phyloP scores from a whole-genome alignment of 2,329 filamentous ascomycete species.

The Aspergillus sp. region DNA sequence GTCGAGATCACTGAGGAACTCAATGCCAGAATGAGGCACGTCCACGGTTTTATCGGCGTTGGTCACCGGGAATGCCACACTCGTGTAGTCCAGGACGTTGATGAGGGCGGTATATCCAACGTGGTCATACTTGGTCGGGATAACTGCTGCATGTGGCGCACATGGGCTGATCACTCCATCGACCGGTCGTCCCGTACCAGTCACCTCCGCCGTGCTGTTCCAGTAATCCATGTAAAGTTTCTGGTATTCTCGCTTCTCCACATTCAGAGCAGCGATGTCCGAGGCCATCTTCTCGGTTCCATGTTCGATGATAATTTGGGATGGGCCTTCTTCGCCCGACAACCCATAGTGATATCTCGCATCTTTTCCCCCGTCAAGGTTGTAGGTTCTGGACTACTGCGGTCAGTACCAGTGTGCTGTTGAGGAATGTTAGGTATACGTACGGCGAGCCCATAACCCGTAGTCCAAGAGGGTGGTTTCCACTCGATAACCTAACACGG shows the following conservation, averaged over 20 bases:
- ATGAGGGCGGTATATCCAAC: slow-evolving; percentile 48
- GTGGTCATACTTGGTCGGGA: slow-evolving; percentile 45
- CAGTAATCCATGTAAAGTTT: slow-evolving; percentile 64
- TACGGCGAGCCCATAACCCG: slow-evolving; percentile 41
- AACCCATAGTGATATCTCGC: slow-evolving; percentile 51
- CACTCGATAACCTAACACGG: slow-evolving; percentile 53
- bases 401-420: slow-evolving; percentile 11
- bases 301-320: slow-evolving; percentile 40
- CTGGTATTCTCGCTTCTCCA: slow-evolving; percentile 56
- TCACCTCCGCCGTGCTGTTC: slow-evolving; percentile 55
- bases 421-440: slow-evolving; percentile 13
- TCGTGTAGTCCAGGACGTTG: slow-evolving; percentile 59
- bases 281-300: slow-evolving; percentile 38
- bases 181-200: slow-evolving; percentile 52
- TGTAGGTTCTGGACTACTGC: slow-evolving; percentile 21
- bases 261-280: slow-evolving; percentile 49
- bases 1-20: slow-evolving; percentile 45
- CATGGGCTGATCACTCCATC: slow-evolving; percentile 50
- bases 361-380: slow-evolving; percentile 52
- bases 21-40: slow-evolving; percentile 33
- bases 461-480: slow-evolving; percentile 53
- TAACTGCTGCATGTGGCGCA: slow-evolving; percentile 42
- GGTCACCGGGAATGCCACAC: slow-evolving; percentile 56
- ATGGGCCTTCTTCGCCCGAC: slow-evolving; percentile 55
- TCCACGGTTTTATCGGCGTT: slow-evolving; percentile 53